Percentiles rank a stretch among this genome's conserved stretches.
phyloP scores from a whole-genome alignment of 2,329 filamentous ascomycete genomes.

The Tolypocladium endophyticum region DNA sequence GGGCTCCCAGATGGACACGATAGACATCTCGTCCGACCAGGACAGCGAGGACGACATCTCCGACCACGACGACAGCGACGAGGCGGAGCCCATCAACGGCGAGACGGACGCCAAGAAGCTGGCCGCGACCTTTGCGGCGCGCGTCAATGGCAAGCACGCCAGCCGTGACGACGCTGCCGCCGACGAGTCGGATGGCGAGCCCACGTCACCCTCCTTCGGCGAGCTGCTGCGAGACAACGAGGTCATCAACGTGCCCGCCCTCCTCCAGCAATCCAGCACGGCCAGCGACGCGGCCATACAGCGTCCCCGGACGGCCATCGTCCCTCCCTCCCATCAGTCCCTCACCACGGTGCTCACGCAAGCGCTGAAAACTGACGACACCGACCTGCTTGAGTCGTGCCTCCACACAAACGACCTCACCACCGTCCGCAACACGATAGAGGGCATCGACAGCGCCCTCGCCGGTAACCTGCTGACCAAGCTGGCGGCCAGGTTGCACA shows the following conservation, averaged over 20 bases:
- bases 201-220: constrained; percentile 63
- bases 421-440: constrained; percentile 80
- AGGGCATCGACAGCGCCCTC: constrained; percentile 76
- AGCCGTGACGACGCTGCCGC: constrained; percentile 15
- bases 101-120: constrained; percentile 7
- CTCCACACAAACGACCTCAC: constrained; percentile 67
- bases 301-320: constrained; percentile 37
- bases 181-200: constrained; percentile 34
- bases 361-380: constrained; percentile 85
- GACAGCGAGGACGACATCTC: constrained; percentile 36
- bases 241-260: constrained; percentile 63
- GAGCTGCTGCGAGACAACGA: constrained; percentile 69
- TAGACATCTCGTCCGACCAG: constrained; percentile 49
- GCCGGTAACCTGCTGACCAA: constrained; percentile 71
- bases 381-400: constrained; percentile 81
- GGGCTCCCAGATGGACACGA: constrained; percentile 29
- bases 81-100: constrained; percentile 8
- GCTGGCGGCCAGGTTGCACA: constrained; percentile 77
- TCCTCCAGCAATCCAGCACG: constrained; percentile 33
- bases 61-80: constrained; percentile 30
- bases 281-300: constrained; percentile 22
- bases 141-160: constrained; percentile 14
- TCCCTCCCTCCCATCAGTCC: constrained; percentile 63
- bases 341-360: constrained; percentile 89
- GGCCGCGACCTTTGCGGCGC: constrained; percentile 3